Evolutionary conservation across 768 basidiomycete species (phyloP), one percentile per base, ranked within the genome.

Genomic region (Tylopilus sp.): DNA sequence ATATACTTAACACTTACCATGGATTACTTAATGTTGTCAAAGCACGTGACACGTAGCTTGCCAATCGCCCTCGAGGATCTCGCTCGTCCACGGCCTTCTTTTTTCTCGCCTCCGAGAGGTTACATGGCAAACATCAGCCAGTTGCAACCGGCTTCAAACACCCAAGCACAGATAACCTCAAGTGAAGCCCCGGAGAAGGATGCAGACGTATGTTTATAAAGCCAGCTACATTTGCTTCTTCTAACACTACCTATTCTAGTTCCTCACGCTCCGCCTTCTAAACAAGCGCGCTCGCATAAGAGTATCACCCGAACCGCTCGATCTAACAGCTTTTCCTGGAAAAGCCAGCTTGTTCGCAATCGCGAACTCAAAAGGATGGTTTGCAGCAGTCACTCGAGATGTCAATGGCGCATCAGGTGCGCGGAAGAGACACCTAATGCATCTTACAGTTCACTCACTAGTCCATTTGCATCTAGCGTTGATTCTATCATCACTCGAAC

Each of bases 231-330:
- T 8, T 11, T 28, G 28, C 23, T 4, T 12, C 43, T 28, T 33
- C 53, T 66, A 42, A 61, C 28, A 28, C 18, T n/a, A 12, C 4
- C 23, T 35, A 15, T 25, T 48, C 12, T 49, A 76, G 75, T 75
- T 75, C 50, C 63, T 75, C 23, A 64, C 68, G 4, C 61, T 75
- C 10, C 65, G 68, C 17, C 67, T 75, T 10, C 51, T 80, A 21
- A 79, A 80, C 58, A 90, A 86, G 62, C 80, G 82, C 44, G 70
- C 79, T 31, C 84, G 89, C 56, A 73, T 87, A 39, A 73, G 76
- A 44, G 64, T 91, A 8, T 91, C 88, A 13, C 69, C 75, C 1
- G 60, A 76, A 17, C 70, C 76, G 1, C 66, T 84, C 25, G 69
- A 75, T 56, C 69, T 77, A 20, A 60, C 77, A 17, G 44, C 67